Evolutionary conservation across 176 grass and related monocot species (phyloP).

Genomic region (Saccharum officinarum): DNA sequence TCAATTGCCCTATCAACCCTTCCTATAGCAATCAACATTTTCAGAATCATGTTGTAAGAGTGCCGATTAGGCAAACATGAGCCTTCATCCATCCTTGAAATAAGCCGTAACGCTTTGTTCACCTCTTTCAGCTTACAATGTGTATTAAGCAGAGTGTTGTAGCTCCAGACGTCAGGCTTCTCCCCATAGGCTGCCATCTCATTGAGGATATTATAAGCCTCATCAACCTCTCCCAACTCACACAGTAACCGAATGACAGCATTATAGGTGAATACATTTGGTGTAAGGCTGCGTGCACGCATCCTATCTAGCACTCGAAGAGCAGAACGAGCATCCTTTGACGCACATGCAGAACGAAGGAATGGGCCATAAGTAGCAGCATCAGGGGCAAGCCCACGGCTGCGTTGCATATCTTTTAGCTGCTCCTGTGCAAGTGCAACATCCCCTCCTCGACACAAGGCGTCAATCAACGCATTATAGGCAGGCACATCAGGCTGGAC

Average conservation of each 20-base stretch:
- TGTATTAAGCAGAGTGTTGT: slow-evolving; percentile 62
- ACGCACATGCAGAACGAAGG: slow-evolving; percentile 52
- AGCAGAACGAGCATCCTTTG: slow-evolving; percentile 59
- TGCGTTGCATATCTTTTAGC: slow-evolving; percentile 61
- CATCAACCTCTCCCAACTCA: slow-evolving; percentile 56
- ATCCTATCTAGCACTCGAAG: slow-evolving; percentile 78
- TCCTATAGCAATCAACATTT: slow-evolving; percentile 71
- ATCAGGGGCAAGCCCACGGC: slow-evolving; percentile 47
- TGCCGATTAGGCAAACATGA: slow-evolving; percentile 59
- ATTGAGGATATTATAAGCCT: slow-evolving; percentile 80
- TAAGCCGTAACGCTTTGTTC: slow-evolving; percentile 66
- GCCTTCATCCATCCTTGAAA: slow-evolving; percentile 75
- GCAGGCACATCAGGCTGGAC: slow-evolving; percentile 42
- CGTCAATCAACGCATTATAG: slow-evolving; percentile 63
- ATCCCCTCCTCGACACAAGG: slow-evolving; percentile 60
- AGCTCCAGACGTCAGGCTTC: slow-evolving; percentile 82
- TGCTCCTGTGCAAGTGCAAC: slow-evolving; percentile 41
- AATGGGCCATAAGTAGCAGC: slow-evolving; percentile 75
- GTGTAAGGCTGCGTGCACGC: slow-evolving; percentile 44
- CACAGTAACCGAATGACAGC: slow-evolving; percentile 65
- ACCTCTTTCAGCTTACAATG: slow-evolving; percentile 85
- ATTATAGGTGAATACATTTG: slow-evolving; percentile 89
- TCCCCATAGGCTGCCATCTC: slow-evolving; percentile 56
- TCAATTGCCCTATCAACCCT: slow-evolving; percentile 65
- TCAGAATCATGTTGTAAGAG: slow-evolving; percentile 87